Evolutionary conservation across 2,329 filamentous ascomycete genomes (phyloP), one percentile per base, ranked within the genome.

Genomic region (Periconia digitata): DNA sequence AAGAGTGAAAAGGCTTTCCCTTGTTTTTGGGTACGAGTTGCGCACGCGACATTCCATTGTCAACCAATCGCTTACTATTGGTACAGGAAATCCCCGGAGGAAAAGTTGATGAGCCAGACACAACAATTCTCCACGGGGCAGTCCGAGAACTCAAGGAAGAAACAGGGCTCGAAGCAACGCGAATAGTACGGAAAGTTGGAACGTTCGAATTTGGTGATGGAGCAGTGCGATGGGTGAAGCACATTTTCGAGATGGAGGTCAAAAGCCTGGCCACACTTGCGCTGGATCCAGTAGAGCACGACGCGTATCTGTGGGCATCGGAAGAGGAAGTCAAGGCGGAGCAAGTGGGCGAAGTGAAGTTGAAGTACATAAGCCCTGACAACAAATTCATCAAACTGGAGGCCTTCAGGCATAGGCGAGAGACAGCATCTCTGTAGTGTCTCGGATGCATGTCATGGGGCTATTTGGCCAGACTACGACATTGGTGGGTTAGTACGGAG

Each of bases 71-170:
- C 46, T 50, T 10, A 50, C 35, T 5, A 17, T 20, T 21, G 3
- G 36, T 29, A 10, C 24, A 79, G 79, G 80, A 83, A 54, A 69
- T 77, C 1, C 79, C 80, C 3, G 79, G 79, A 6, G 80, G 80
- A 2, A 73, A 72, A 12, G 69, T 71, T 22, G 79, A 82, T 32
- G 56, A 65, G 10, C 63, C 62, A 0, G 79, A 82, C 49, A 58
- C 66, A 13, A 79, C 74, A 0, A 66, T 83, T 27, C 60, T 82
- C 1, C 74, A 78, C 43, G 74, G 73, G 1, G 74, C 76, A 2
- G 78, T 70, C 8, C 72, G 79, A 7, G 79, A 82, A 53, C 62
- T 80, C 10, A 71, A 73, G 36, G 79, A 83, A 58, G 79, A 82
- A 56, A 75, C 75, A 0, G 79, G 79, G 0, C 62, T 82, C 18